Conservation (phyloP, 495 filamentous ascomycete species). For the Xylaria telfairii region DNA sequence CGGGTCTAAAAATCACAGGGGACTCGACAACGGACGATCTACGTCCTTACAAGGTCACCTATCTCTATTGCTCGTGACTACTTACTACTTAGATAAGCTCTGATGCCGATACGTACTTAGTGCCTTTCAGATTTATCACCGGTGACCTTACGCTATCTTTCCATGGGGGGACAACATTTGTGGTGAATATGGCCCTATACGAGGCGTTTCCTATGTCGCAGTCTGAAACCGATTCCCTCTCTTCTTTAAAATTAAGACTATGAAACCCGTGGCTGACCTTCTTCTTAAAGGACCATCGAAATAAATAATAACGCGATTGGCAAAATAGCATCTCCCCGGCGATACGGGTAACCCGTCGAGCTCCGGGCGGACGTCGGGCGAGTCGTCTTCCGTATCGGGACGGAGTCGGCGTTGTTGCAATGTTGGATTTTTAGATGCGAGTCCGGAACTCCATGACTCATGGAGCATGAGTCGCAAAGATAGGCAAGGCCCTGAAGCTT, state of each 20-base stretch:
- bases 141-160: neutral
- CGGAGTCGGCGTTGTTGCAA: neutral
- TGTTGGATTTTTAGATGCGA: neutral
- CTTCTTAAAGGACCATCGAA: neutral
- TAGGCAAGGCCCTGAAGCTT: neutral
- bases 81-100: neutral
- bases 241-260: neutral
- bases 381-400: neutral
- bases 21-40: neutral
- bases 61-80: neutral
- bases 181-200: neutral
- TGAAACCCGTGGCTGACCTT: neutral
- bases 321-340: neutral
- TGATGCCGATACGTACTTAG: neutral
- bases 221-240: neutral
- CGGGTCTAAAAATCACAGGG: neutral
- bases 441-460: neutral
- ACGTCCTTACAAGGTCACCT: neutral
- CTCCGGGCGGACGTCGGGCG: neutral
- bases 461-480: neutral
- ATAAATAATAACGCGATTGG: neutral
- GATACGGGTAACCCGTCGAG: neutral
- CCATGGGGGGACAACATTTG: neutral
- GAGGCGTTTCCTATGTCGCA: neutral
- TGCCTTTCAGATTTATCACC: neutral